Base-by-base conservation (phyloP, 352 stramenopile genomes). In the Phytophthora agathidicida region DNA sequence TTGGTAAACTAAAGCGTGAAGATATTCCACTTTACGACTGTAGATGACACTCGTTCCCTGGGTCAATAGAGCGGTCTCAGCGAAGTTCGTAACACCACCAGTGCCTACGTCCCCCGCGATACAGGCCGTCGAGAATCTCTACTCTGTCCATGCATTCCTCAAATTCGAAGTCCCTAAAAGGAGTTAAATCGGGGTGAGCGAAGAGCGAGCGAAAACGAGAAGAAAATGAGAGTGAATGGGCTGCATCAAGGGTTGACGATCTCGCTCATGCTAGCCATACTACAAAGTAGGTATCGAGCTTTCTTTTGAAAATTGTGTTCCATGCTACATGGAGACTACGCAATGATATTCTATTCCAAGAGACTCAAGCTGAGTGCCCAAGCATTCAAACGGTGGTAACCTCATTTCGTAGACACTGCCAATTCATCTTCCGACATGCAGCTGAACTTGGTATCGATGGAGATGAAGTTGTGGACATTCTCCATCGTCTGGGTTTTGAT, bases 1-100 rank as follows among this genome's bases (percentile, higher is more conserved):
- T 52, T 97, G 87, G 68, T 96, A 97, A 39, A 98, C 92, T 1
- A 98, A 73, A 28, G 85, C 80, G 68, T 98, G 93, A 2, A 98
- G 71, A 59, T 98, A 97, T 71, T 98, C 93, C 30, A 98, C 93
- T 66, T 98, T 98, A 60, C 93, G 88, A 54, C 88, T 96, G 80
- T 98, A 98, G 42, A 98, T 93, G 78, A 96, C 75, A 14, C 80
- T 91, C 39, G 93, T 97, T 45, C 95, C 95, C 46, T 98, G 93
- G 46, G 98, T 91, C 45, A 98, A 77, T 33, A 98, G 67, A 35
- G 95, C 95, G 0, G 95, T 93, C 47, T 97, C 81, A 3, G 93
- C 89, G 80, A 98, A 98, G 65, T 98, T 98, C 57, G 96, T 90
- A 23, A 83, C 61, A 10, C 53, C 57, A 30, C 43, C 37, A n/a